Evolutionary conservation across 495 filamentous ascomycete genomes (phyloP).

Genomic region (Penicillium chermesinum): DNA sequence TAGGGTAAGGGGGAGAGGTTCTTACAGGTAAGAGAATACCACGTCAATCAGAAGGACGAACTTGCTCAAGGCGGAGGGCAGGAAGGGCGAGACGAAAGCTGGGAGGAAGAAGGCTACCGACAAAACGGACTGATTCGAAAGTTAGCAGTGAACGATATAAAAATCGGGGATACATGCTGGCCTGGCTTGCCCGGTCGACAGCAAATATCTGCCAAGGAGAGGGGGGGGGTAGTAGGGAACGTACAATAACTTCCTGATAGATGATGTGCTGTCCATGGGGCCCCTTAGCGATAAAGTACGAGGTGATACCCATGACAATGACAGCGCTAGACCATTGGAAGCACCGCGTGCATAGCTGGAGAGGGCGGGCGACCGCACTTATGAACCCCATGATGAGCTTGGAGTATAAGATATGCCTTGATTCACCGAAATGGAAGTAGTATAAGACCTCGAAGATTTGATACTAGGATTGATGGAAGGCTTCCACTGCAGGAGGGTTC

Average conservation of each 20-base stretch:
- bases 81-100: conserved; percentile 50
- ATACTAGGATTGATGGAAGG: too few relatives aligned
- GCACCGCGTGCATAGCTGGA: conserved; percentile 31
- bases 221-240: too few relatives aligned
- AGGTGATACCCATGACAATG: conserved; percentile 56
- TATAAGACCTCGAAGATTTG: too few relatives aligned
- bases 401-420: neutral
- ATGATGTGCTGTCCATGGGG: conserved; percentile 41
- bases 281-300: conserved; percentile 47
- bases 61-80: conserved; percentile 37
- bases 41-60: conserved; percentile 51
- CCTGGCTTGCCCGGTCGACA: too few relatives aligned
- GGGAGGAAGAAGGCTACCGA: conserved; percentile 55
- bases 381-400: conserved; percentile 24
- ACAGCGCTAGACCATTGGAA: conserved; percentile 53
- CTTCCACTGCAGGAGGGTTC: too few relatives aligned
- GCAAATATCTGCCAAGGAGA: neutral
- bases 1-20: too few relatives aligned
- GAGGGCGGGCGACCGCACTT: conserved; percentile 27
- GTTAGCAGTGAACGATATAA: neutral
- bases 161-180: neutral
- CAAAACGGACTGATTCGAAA: conserved; percentile 39
- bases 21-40: conserved; percentile 58
- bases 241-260: conserved; percentile 55
- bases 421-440: too few relatives aligned